Base-by-base conservation (phyloP, 2,329 filamentous ascomycete species). In the Leptographium lundbergii region DNA sequence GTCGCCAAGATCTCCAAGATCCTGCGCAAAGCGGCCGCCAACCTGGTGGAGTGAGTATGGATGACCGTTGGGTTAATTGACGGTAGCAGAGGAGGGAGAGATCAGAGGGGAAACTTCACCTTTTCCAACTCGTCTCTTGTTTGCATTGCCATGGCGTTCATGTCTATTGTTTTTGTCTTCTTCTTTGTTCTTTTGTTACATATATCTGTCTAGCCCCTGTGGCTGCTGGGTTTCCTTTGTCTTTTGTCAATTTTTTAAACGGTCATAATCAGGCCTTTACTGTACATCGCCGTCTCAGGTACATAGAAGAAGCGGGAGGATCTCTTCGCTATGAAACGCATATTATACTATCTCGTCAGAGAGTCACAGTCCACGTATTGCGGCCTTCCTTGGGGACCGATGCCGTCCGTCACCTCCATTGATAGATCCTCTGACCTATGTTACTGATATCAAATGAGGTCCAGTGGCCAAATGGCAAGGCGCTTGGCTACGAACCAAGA, bases 1-100 rank as follows among this genome's bases (percentile, higher is more conserved):
- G 79, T 95, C 34, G 76, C 86, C 64, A 89, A 86, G 71, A 86
- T 88, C 27, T 87, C 89, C 1, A 74, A 73, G 13, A 84, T 89
- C 54, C 73, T 96, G 58, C 76, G 74, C 57, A 71, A 75, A 56
- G 89, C 90, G 34, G 81, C 79, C 0, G 64, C 66, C 2, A 65
- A 64, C 27, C 53, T 70, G 36, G 45, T 62, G n/a, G 34, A 54
- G 24, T 54, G 52, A 48, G n/a, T 22, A 42, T 13, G 14, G 39
- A 13, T 42, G 39, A 9, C 39, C 19, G 14, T 19, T 19, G 2
- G 32, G 34, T 39, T 24, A 29, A 5, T 32, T 11, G n/a, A 19
- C 9, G 10, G 19, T 11, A 7, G 32, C 9, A 22, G n/a, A 9
- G 29, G 51, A 24, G 22, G 54, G 10, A 11, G 24, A 27, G n/a